Base-by-base conservation (phyloP, 2,329 filamentous ascomycete genomes). In the Aspergillus udagawae region DNA sequence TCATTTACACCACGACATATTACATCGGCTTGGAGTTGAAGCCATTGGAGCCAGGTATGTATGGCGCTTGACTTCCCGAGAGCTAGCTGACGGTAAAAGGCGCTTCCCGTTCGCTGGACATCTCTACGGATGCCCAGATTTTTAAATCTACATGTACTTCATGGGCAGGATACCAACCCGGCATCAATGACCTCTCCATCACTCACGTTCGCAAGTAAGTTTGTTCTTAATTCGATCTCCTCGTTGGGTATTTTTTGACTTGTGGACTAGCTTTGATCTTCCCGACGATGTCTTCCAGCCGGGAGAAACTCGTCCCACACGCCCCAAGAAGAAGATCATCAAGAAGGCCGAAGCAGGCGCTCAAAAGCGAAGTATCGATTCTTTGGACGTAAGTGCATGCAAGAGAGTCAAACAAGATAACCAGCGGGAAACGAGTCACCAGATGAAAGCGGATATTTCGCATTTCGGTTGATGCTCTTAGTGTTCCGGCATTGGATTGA, bases 1-100 rank as follows among this genome's bases (percentile, higher is more conserved):
- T 79, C 49, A 77, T 97, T 28, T 96, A 90, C 71, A 97, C 93
- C 0, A 92, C 91, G 25, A 97, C 92, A 1, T 93, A 92, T 73
- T 99, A 97, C 71, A 91, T 99, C 69, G 94, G 94, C 38, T 81
- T 97, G 50, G 89, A 93, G 69, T 76, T 97, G 56, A 83, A 83
- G 50, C 83, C 88, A 66, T 77, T 97, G 55, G 82, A 82, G 41
- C 83, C 87, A 79, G 88, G 90, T 91, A 82, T 71, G 84, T 78
- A 48, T 49, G 48, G 49, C 53, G 20, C 49, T 23, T 54, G 21
- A 32, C 57, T 47, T 57, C 47, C 47, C 42, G 35, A 62, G 62
- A 71, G 67, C 55, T 61, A 63, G 67, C 67, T 73, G 64, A 73
- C 67, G 62, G 58, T 53, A 35, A 25, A 63, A 74, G 77, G 76